Evolutionary conservation across 2,329 filamentous ascomycete genomes (phyloP), one percentile per base, ranked within the genome.

Genomic region (Orbilia brochopaga): DNA sequence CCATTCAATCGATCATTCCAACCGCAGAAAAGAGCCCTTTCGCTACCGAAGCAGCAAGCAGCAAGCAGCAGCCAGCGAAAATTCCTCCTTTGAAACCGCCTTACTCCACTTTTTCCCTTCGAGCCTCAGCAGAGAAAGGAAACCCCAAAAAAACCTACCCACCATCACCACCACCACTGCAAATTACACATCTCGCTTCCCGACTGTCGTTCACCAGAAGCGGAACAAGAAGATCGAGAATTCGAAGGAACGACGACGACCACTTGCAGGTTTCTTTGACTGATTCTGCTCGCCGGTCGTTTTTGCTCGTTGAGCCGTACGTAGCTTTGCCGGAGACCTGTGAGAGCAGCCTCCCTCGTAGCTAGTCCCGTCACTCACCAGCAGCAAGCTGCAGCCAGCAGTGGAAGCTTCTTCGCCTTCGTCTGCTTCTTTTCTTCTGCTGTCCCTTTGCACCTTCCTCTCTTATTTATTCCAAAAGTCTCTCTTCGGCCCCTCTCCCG

Each of bases 341-440:
- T 23, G 50, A 64, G 32, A 48, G 27, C 15, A 54, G 37, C 35
- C 32, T 51, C 23, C 19, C 27, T 5, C 27, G 56, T 42, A 32
- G 27, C 27, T 42, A 32, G 27, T 8, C 17, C n/a, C n/a, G 8
- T 48, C 21, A 23, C 44, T 15, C 44, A 4, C 15, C 76, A 78
- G 78, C 77, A 76, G 77, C 77, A 78, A 74, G 75, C 77, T 74
- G n/a, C n/a, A n/a, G n/a, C n/a, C n/a, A n/a, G n/a, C n/a, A 76
- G 75, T 75, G 65, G 72, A 61, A 60, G 66, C 65, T 54, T 42
- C 24, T 59, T 50, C 42, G 19, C 44, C 35, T 23, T 15, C 42
- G 40, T 48, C 23, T 35, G 21, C 24, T 27, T 57, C 46, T 48
- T 24, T 35, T 58, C 40, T 17, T 30, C 52, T 56, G 51, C 73